phyloP scores from a whole-genome alignment of 1,284 basidiomycete genomes.

The Dichomitus squalens region DNA sequence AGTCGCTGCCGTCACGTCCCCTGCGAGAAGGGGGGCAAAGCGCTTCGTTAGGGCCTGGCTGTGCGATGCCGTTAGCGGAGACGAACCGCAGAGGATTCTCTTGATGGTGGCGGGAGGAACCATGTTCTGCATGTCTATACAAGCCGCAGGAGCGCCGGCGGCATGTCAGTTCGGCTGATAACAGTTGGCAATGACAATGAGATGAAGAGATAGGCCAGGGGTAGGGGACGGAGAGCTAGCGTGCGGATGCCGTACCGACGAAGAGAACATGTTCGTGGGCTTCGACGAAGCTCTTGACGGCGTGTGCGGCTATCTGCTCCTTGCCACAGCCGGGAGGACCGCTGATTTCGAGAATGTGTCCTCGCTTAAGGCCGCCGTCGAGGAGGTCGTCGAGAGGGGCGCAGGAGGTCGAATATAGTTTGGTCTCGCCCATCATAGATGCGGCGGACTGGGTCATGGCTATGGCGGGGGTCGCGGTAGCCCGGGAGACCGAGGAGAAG shows the following conservation, averaged over 20 bases:
- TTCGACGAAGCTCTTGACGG: slow-evolving; percentile 50
- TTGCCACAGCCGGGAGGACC: slow-evolving; percentile 74
- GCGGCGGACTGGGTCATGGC: slow-evolving; percentile 61
- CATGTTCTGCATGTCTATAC: slow-evolving; percentile 71
- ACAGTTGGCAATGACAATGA: background rate
- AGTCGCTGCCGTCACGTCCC: slow-evolving; percentile 25
- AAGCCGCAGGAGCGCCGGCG: background rate
- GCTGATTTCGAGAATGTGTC: slow-evolving; percentile 69
- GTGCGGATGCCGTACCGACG: slow-evolving; percentile 49
- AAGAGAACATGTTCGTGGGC: slow-evolving; percentile 56
- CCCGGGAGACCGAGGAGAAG: slow-evolving; percentile 41
- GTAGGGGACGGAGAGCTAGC: slow-evolving; percentile 1
- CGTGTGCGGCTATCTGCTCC: slow-evolving; percentile 51
- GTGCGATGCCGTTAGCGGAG: slow-evolving; percentile 2
- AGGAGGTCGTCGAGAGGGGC: slow-evolving; percentile 57
- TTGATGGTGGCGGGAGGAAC: slow-evolving; percentile 48
- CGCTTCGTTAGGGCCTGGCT: slow-evolving; percentile 7
- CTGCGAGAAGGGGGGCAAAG: slow-evolving; percentile 19
- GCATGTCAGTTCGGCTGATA: slow-evolving; percentile 5
- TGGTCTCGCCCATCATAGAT: slow-evolving; percentile 37
- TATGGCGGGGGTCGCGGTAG: slow-evolving; percentile 25
- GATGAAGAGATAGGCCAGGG: background rate
- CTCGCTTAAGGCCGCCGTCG: slow-evolving; percentile 58
- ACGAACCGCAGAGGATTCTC: slow-evolving; percentile 34
- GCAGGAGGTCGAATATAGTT: slow-evolving; percentile 46